Evolutionary conservation across 1,284 basidiomycete genomes (phyloP), one percentile per base, ranked within the genome.

Genomic region (Apiotrichum akiyoshidainum): DNA sequence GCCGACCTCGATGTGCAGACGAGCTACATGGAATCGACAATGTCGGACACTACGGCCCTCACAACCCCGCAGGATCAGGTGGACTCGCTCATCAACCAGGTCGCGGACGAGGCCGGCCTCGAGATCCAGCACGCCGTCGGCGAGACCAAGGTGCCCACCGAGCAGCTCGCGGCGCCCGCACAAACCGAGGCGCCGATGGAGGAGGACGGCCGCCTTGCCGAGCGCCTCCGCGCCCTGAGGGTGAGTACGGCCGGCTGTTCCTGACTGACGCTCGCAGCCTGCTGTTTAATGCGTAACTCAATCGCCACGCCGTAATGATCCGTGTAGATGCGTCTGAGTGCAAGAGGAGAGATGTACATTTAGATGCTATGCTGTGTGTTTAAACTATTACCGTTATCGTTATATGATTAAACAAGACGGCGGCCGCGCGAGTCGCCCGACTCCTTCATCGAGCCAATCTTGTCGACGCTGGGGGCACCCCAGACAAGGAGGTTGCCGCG

Each of bases 1-100:
- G 84, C 91, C 59, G 96, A 99, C 78, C 84, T 99, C 42, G 96
- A 99, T 73, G 96, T 98, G 6, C 96, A 99, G 78, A 96, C 96
- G 5, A 90, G 88, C 5, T 95, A 95, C 79, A 96, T 99, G 92
- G 96, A 99, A 74, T 90, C 92, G 59, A 88, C 93, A 31, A 97
- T 99, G 87, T 87, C 87, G 21, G 86, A 89, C 57, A 93, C 94
- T 14, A 96, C 92, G 1, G 96, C 94, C 17, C 84, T 90, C 46
- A 88, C 90, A 10, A 96, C 90, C 19, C 96, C 96, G 0, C 94
- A 98, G 77, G 96, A 99, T 79, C 93, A 99, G 77, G 89, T 99
- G 68, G 96, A 99, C 73, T 79, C 83, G 40, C 85, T 99, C 22
- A 84, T 99, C 83, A 86, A 89, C 62, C 92, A 93, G 78, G 93